Conservation (phyloP, 768 basidiomycete species). For the Ramaria sp. region DNA sequence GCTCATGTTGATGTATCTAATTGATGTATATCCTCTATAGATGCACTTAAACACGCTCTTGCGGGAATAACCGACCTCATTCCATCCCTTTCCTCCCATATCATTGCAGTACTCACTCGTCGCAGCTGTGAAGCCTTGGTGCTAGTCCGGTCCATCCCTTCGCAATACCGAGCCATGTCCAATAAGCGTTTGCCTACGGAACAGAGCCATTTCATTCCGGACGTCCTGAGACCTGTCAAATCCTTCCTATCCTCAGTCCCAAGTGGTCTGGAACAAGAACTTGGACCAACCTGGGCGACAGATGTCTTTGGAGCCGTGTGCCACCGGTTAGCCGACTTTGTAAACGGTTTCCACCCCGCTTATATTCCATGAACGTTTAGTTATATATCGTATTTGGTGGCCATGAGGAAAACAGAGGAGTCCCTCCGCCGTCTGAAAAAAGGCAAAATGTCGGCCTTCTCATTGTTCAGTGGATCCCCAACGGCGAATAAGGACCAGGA, state of each 20-base stretch:
- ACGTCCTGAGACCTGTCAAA: conserved; percentile 72
- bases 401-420: conserved; percentile 90
- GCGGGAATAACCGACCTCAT: conserved; percentile 38
- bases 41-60: conserved; percentile 39
- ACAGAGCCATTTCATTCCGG: conserved; percentile 78
- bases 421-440: conserved; percentile 79
- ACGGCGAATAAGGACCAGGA: conserved; percentile 48
- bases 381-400: conserved; percentile 68
- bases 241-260: conserved; percentile 56
- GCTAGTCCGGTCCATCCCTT: conserved; percentile 79
- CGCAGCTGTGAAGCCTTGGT: conserved; percentile 81
- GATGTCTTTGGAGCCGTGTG: conserved; percentile 22
- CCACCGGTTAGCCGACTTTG: conserved; percentile 14
- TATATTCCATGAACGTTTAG: conserved; percentile 26
- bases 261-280: conserved; percentile 43
- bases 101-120: conserved; percentile 59
- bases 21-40: conserved; percentile 9
- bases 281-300: conserved; percentile 20
- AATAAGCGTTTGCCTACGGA: conserved; percentile 61
- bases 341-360: neutral
- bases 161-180: conserved; percentile 82
- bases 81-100: conserved; percentile 49
- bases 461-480: conserved; percentile 48
- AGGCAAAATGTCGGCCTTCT: conserved; percentile 69
- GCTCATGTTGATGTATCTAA: neutral